Percentiles rank a stretch among this genome's conserved stretches.
These are phyloP conservation scores for Heliosperma pusillum DNA, from an alignment of 148 eudicot genomes.

Conservation along the genomic window DNA sequence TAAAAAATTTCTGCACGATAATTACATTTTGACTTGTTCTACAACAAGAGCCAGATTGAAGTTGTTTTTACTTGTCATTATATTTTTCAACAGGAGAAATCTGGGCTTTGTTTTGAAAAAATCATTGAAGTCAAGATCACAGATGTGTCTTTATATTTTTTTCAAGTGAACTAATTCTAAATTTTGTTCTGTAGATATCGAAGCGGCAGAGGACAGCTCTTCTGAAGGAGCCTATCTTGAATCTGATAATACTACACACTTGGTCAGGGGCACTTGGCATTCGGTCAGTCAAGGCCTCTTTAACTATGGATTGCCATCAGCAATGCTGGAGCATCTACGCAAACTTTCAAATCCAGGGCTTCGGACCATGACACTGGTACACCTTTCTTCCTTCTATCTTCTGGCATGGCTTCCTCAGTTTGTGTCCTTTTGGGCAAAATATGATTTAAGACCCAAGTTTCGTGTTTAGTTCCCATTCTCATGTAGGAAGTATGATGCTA, in stretches of 20 bases:
- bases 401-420: background rate
- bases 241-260: constrained; percentile 50
- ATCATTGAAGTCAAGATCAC: too few species aligned
- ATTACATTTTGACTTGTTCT: too few species aligned
- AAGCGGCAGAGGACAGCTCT: constrained; percentile 32
- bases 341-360: constrained; percentile 30
- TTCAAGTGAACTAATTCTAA: background rate
- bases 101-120: background rate
- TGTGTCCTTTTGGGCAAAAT: constrained; percentile 4
- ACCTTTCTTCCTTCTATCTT: constrained; percentile 10
- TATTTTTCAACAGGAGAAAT: background rate
- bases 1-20: too few species aligned
- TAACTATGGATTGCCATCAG: constrained; percentile 75
- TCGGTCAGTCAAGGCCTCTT: constrained; percentile 58
- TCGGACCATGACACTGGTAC: constrained; percentile 42
- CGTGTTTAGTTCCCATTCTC: too few species aligned
- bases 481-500: too few species aligned
- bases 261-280: constrained; percentile 91
- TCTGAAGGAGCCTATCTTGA: constrained; percentile 23
- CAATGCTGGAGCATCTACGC: constrained; percentile 67
- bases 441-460: background rate
- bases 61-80: background rate
- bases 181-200: constrained; percentile 41
- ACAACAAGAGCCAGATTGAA: too few species aligned
- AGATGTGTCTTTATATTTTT: background rate